phyloP scores from a whole-genome alignment of 1,284 basidiomycete species.

The Ustilago xerochloae region DNA sequence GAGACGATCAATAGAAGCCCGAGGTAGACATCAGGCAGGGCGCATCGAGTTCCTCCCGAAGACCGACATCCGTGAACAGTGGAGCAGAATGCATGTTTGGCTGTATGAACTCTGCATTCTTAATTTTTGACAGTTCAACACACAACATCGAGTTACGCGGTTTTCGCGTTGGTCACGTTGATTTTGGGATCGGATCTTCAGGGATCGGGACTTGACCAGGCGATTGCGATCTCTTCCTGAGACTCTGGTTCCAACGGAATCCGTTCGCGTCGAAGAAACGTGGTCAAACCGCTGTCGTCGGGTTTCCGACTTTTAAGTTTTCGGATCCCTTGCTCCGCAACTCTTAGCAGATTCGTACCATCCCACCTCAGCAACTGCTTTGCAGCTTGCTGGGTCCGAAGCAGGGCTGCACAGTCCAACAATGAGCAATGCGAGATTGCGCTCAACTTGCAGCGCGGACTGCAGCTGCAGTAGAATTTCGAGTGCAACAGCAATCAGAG shows the following conservation, averaged over 20 bases:
- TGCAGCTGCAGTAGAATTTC: too few relatives aligned
- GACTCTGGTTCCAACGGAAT: too few relatives aligned
- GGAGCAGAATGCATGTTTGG: not conserved
- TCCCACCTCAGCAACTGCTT: too few relatives aligned
- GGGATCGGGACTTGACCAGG: not conserved
- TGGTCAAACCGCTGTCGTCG: slow-evolving; percentile 8
- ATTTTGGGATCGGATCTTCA: not conserved
- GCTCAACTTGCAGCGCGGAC: too few relatives aligned
- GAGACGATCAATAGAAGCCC: too few relatives aligned
- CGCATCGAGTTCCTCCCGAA: not conserved
- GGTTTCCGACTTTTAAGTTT: not conserved
- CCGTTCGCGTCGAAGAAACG: too few relatives aligned
- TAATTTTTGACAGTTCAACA: not conserved
- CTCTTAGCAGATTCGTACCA: not conserved
- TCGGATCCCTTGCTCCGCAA: not conserved
- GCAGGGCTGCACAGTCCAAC: too few relatives aligned
- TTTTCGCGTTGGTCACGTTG: slow-evolving; percentile 41
- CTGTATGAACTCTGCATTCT: not conserved
- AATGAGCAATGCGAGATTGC: too few relatives aligned
- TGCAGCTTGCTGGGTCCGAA: too few relatives aligned
- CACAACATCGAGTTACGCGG: slow-evolving; percentile 19
- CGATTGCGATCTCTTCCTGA: not conserved
- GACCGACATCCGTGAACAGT: not conserved
- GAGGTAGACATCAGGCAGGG: not conserved
- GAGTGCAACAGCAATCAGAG: too few relatives aligned